phyloP scores from a whole-genome alignment of 176 grass and related monocot species.

The Eragrostis nindensis region DNA sequence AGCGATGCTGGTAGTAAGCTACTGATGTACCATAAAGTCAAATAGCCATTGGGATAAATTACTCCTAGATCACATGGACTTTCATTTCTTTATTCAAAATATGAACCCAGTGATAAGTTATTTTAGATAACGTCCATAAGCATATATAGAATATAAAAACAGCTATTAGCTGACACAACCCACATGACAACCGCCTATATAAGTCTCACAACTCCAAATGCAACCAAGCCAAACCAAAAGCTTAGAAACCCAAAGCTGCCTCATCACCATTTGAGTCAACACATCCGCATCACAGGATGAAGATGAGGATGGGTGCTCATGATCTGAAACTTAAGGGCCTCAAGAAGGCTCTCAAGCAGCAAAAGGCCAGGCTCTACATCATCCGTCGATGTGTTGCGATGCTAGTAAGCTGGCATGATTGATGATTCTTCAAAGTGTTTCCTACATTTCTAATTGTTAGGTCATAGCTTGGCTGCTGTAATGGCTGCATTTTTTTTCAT shows the following conservation, averaged over 20 bases:
- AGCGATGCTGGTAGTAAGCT: neutral
- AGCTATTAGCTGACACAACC: slow-evolving; percentile 28
- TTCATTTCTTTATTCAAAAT: slow-evolving; percentile 27
- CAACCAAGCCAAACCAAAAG: slow-evolving; percentile 13
- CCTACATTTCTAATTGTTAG: neutral
- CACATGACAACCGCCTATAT: slow-evolving; percentile 47
- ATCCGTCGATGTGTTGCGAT: slow-evolving; percentile 60
- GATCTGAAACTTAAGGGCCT: slow-evolving; percentile 55
- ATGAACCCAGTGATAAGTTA: slow-evolving; percentile 37
- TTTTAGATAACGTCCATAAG: slow-evolving; percentile 14
- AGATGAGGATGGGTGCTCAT: slow-evolving; percentile 35
- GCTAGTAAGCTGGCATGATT: slow-evolving; percentile 65
- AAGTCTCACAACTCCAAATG: slow-evolving; percentile 21
- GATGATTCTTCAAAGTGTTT: neutral
- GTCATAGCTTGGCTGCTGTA: neutral
- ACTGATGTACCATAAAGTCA: neutral
- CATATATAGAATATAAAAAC: slow-evolving; percentile 12
- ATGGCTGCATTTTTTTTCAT: slow-evolving; percentile 22
- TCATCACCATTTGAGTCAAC: neutral
- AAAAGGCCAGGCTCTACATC: slow-evolving; percentile 67
- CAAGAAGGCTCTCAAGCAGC: slow-evolving; percentile 63
- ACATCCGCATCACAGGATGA: slow-evolving; percentile 20
- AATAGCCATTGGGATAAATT: slow-evolving; percentile 1
- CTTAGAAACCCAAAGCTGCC: neutral
- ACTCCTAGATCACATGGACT: slow-evolving; percentile 30